phyloP scores from a whole-genome alignment of 139 green algal genomes.

The Coelastrella sp. region DNA sequence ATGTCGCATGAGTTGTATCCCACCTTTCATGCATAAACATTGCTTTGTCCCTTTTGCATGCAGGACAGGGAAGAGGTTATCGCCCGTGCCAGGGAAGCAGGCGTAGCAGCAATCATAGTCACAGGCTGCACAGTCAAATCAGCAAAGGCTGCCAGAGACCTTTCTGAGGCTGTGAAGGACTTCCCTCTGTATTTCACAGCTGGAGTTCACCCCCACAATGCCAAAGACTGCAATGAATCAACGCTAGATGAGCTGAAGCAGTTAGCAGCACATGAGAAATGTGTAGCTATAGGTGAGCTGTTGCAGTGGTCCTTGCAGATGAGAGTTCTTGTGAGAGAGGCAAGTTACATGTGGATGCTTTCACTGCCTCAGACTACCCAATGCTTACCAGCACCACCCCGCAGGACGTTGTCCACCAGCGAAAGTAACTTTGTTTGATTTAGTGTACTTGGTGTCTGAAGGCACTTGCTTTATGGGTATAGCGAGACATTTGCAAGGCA shows the following conservation, averaged over 20 bases:
- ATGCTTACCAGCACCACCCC: too few relatives aligned
- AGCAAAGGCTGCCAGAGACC: slow-evolving; percentile 42
- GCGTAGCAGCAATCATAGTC: slow-evolving; percentile 66
- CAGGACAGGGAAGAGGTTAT: slow-evolving; percentile 75
- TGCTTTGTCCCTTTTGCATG: too few relatives aligned
- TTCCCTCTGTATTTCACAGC: slow-evolving; percentile 79
- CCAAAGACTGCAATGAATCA: slow-evolving; percentile 70
- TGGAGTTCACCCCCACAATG: slow-evolving; percentile 84
- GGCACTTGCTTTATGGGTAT: too few relatives aligned
- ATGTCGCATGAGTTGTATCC: too few relatives aligned
- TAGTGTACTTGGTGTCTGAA: too few relatives aligned
- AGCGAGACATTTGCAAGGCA: too few relatives aligned
- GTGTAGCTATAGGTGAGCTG: slow-evolving; percentile 65
- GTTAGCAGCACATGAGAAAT: slow-evolving; percentile 62
- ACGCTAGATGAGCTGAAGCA: slow-evolving; percentile 64
- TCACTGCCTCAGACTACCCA: too few relatives aligned
- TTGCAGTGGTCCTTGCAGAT: not conserved
- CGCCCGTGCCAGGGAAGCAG: slow-evolving; percentile 53
- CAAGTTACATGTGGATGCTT: too few relatives aligned
- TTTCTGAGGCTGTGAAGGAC: slow-evolving; percentile 45
- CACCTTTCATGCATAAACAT: too few relatives aligned
- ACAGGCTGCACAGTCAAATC: slow-evolving; percentile 70
- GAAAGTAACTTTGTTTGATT: too few relatives aligned
- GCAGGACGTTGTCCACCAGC: too few relatives aligned
- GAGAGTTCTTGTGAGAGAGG: too few relatives aligned